A percentile compares a stretch with the other conserved stretches of the same genome.
phyloP scores from a whole-genome alignment of 305 asterid genomes.

The Fraxinus ornus region DNA sequence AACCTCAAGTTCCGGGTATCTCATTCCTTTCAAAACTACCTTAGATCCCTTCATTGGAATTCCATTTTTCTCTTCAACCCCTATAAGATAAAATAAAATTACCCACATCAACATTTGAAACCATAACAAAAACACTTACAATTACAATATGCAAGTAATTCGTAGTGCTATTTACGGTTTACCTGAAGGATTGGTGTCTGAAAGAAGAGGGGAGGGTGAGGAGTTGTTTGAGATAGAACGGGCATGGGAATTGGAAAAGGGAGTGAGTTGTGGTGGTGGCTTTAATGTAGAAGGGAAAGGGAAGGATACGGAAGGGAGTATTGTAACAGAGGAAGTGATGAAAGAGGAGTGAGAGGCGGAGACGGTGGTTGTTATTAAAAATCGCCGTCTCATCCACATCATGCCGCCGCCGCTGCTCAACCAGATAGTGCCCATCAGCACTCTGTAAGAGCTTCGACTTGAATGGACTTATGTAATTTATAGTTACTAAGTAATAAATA shows the following conservation, averaged over 20 bases:
- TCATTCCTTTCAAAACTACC: constrained; percentile 76
- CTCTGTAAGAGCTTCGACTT: neutral
- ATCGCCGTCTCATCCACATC: constrained; percentile 33
- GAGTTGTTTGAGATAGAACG: constrained; percentile 23
- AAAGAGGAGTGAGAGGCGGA: constrained; percentile 10
- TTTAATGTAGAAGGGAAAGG: constrained; percentile 4
- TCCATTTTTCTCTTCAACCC: constrained; percentile 28
- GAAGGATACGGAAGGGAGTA: constrained; percentile 11
- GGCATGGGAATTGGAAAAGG: constrained; percentile 18
- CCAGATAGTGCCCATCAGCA: neutral
- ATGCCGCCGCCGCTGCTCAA: neutral
- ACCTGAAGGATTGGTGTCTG: constrained; percentile 32
- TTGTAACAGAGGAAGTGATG: constrained; percentile 15
- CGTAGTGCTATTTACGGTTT: neutral
- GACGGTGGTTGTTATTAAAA: constrained; percentile 15
- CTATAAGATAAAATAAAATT: constrained; percentile 14
- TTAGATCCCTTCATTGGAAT: constrained; percentile 43
- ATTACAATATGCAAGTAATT: neutral
- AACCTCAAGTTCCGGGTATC: constrained; percentile 79
- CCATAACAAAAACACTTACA: neutral
- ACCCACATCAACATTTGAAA: neutral
- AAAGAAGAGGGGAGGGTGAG: constrained; percentile 41
- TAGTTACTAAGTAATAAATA: too few species aligned
- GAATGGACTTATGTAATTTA: too few species aligned
- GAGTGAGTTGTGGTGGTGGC: constrained; percentile 21